Evolutionary conservation across 1,139 yeast species (phyloP).

Genomic region (Debaryomycetaceae sp.): DNA sequence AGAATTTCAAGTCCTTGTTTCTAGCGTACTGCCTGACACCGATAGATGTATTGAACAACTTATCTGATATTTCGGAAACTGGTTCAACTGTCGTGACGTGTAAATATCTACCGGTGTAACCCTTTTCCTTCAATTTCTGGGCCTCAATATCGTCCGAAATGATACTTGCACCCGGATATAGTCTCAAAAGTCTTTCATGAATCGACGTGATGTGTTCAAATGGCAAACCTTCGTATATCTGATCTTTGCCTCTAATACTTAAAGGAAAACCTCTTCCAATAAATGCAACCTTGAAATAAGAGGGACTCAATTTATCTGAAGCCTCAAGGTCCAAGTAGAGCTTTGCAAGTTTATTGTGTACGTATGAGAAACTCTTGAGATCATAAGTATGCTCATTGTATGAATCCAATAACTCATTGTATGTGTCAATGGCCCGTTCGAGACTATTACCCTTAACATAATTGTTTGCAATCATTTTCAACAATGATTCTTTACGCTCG

Average conservation of each 20-base stretch:
- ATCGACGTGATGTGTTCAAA: conserved; percentile 85
- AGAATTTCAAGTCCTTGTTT: conserved; percentile 66
- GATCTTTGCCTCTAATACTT: conserved; percentile 70
- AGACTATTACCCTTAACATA: conserved; percentile 70
- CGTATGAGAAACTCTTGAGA: conserved; percentile 70
- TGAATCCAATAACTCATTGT: conserved; percentile 72
- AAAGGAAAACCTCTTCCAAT: conserved; percentile 85
- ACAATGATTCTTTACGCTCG: conserved; percentile 74
- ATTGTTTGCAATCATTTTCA: conserved; percentile 68
- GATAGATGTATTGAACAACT: conserved; percentile 46
- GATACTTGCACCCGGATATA: conserved; percentile 82
- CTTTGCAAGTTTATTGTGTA: conserved; percentile 65
- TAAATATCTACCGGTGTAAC: conserved; percentile 69
- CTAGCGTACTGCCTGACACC: conserved; percentile 70
- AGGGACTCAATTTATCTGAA: conserved; percentile 70
- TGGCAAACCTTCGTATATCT: conserved; percentile 82
- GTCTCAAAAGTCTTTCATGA: conserved; percentile 68
- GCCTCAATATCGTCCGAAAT: conserved; percentile 67
- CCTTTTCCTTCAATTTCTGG: conserved; percentile 40
- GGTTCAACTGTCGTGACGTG: conserved; percentile 76
- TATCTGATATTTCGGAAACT: conserved; percentile 49
- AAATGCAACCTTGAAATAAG: conserved; percentile 76
- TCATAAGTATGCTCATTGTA: conserved; percentile 75
- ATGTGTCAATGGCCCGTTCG: conserved; percentile 75
- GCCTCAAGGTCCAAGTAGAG: conserved; percentile 67